These are phyloP conservation scores for Medicago arabica DNA, from an alignment of 306 rosid genomes.

Conservation along the genomic window DNA sequence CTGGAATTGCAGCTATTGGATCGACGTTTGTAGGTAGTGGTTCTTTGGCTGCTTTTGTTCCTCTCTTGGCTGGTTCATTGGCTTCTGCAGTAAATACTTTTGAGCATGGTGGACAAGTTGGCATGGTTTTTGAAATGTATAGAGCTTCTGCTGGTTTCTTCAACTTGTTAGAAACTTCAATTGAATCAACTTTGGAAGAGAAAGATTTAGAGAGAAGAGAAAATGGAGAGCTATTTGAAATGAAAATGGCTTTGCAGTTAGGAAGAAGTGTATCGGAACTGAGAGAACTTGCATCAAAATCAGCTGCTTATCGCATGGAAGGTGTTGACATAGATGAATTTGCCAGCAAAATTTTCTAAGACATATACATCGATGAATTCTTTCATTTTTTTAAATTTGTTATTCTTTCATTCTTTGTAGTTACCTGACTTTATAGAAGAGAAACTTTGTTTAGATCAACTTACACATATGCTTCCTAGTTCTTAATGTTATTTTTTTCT, in stretches of 20 bases:
- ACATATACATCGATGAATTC: background rate
- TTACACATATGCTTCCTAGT: background rate
- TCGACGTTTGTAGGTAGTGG: conserved; percentile 53
- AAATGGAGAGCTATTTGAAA: conserved; percentile 61
- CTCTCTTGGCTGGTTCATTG: conserved; percentile 64
- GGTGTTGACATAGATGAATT: conserved; percentile 64
- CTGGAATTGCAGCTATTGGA: conserved; percentile 69
- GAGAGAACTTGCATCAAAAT: conserved; percentile 58
- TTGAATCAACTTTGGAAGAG: conserved; percentile 58
- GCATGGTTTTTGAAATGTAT: conserved; percentile 80
- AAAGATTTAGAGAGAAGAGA: conserved; percentile 63
- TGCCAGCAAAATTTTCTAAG: conserved; percentile 50
- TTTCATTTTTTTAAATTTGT: background rate
- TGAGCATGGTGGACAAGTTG: conserved; percentile 75
- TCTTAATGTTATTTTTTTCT: background rate
- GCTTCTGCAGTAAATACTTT: conserved; percentile 57
- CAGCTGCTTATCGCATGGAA: conserved; percentile 47
- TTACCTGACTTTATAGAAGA: background rate
- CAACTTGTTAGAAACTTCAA: conserved; percentile 46
- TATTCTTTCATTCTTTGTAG: background rate
- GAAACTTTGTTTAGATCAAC: too few species aligned
- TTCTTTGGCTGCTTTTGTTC: conserved; percentile 42
- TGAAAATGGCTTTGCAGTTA: conserved; percentile 66
- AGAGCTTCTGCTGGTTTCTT: conserved; percentile 65
- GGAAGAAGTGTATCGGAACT: conserved; percentile 73